These are phyloP conservation scores for Ogataea allantospora DNA, from an alignment of 805 yeast genomes.

Conservation along the genomic window DNA sequence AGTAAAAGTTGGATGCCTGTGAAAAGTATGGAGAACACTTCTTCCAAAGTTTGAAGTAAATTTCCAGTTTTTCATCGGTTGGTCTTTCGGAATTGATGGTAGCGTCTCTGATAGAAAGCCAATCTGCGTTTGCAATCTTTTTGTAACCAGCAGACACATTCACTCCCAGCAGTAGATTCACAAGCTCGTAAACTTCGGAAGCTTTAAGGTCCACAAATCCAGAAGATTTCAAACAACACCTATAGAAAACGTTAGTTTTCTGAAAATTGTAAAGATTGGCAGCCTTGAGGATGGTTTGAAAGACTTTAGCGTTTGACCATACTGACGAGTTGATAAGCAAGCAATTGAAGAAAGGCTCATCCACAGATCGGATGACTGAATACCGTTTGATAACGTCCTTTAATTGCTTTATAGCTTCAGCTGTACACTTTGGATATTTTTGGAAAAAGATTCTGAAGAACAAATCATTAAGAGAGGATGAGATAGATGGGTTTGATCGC, in stretches of 20 bases:
- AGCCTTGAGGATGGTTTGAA: constrained; percentile 60
- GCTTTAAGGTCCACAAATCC: constrained; percentile 56
- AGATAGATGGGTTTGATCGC: constrained; percentile 60
- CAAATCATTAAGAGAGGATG: constrained; percentile 67
- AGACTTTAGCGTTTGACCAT: constrained; percentile 66
- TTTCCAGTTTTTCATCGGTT: constrained; percentile 42
- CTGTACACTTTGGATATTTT: constrained; percentile 48
- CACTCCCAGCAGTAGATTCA: constrained; percentile 32
- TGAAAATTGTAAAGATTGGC: constrained; percentile 57
- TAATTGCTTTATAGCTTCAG: constrained; percentile 54
- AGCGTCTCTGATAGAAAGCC: constrained; percentile 84
- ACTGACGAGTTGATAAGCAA: constrained; percentile 59
- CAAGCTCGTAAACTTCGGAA: constrained; percentile 46
- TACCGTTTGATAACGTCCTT: constrained; percentile 55
- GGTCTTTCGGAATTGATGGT: constrained; percentile 47
- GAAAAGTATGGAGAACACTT: constrained; percentile 47
- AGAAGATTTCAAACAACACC: constrained; percentile 69
- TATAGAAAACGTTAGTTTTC: constrained; percentile 66
- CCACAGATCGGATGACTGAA: constrained; percentile 56
- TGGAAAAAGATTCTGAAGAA: constrained; percentile 71
- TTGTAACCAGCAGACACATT: constrained; percentile 49
- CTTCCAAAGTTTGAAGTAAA: constrained; percentile 54
- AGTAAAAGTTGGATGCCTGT: constrained; percentile 41
- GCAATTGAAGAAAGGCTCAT: constrained; percentile 82
- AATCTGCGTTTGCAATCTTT: constrained; percentile 75